Base-by-base conservation (phyloP, 805 yeast species). In the Spathaspora boniae region DNA sequence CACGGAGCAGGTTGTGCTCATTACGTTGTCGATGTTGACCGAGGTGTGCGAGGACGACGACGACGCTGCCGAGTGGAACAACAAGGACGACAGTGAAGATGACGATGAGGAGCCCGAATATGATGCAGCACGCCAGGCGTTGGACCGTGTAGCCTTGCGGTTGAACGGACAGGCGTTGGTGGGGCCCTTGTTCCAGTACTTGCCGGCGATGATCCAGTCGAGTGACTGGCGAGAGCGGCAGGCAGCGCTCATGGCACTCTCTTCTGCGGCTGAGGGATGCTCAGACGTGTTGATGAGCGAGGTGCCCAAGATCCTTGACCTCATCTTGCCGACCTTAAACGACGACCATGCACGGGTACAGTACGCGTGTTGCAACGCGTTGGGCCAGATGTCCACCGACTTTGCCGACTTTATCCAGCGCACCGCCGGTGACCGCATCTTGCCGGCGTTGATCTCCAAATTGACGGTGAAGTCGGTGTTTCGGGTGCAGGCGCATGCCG, bases 251-350 rank as follows among this genome's bases (percentile, higher is more conserved):
- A 93, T 93, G 98, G 97, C 97, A 0, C 67, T 93, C 18, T 88
- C 97, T 0, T 81, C 96, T 4, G 96, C 95, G 16, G 97, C 97
- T 26, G 98, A 93, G 66, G 98, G 98, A 34, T 91, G 98, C 62
- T 74, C 86, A 32, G 97, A 89, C 46, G 87, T 84, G 9, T 71
- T 93, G 61, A 82, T 86, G 31, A 67, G 76, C 21, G 96, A 88
- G 55, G 83, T 87, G 32, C 85, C 88, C 41, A 78, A 76, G 51
- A 78, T 93, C 30, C 65, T 93, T 46, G 94, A 86, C 49, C 72
- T 91, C 78, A 80, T 93, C 22, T 57, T 87, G 47, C 97, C 98
- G 3, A 68, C 83, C n/a, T 68, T 93, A 43, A 70, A 78, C 33
- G 98, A 93, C 60, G 76, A 76, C 4, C 97, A 93, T 54, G 82